phyloP scores from a whole-genome alignment of 75 land plant species.

The Sequoiadendron giganteum region DNA sequence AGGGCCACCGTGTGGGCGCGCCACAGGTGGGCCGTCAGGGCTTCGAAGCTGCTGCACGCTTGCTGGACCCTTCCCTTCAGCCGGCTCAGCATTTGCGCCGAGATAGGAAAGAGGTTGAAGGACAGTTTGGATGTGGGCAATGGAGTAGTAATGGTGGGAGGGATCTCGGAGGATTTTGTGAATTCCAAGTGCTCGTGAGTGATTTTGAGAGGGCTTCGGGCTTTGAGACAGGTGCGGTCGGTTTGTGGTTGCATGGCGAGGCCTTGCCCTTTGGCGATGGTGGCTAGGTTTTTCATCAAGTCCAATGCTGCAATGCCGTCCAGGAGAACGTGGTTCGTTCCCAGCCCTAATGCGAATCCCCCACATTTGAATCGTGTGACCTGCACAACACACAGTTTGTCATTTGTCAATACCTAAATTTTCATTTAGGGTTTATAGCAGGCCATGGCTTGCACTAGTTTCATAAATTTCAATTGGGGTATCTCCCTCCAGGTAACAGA shows the following conservation, averaged over 20 bases:
- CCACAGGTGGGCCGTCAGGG: slow-evolving; percentile 47
- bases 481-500: too few species aligned
- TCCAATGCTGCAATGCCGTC: slow-evolving; percentile 27
- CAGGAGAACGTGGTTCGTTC: slow-evolving; percentile 26
- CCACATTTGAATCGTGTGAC: slow-evolving; percentile 49
- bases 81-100: slow-evolving; percentile 14
- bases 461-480: too few species aligned
- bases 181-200: slow-evolving; percentile 41
- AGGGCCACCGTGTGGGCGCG: slow-evolving; percentile 27
- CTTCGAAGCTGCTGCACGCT: slow-evolving; percentile 37
- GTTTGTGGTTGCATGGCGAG: slow-evolving; percentile 31
- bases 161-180: slow-evolving; percentile 4
- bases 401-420: too few species aligned
- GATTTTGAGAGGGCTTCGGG: slow-evolving; percentile 48
- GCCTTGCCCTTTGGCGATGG: slow-evolving; percentile 32
- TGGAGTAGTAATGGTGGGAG: not conserved
- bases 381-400: slow-evolving; percentile 7
- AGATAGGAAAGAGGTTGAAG: slow-evolving; percentile 33
- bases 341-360: slow-evolving; percentile 35
- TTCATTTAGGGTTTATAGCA: too few species aligned
- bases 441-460: too few species aligned
- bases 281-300: slow-evolving; percentile 40
- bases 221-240: slow-evolving; percentile 41
- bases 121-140: slow-evolving; percentile 8
- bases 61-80: slow-evolving; percentile 28